Evolutionary conservation across 805 yeast species (phyloP).

Genomic region (Pachysolen tannophilus): DNA sequence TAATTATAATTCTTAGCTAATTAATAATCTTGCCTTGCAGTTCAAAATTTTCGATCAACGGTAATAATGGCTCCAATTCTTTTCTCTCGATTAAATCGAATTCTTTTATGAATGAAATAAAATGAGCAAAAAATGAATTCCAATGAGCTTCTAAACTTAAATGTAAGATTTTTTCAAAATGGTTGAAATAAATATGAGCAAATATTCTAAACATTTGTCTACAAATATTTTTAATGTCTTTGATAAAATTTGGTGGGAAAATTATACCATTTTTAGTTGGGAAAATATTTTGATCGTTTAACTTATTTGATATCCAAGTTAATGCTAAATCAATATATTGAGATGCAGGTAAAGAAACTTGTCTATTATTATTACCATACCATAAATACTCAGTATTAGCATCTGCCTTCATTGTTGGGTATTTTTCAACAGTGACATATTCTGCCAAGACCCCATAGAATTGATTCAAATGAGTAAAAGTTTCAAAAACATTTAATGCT

Average conservation of each 20-base stretch:
- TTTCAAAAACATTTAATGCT: conserved; percentile 86
- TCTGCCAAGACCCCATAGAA: conserved; percentile 89
- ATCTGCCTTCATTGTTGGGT: conserved; percentile 95
- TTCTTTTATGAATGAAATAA: conserved; percentile 77
- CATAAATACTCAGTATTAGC: conserved; percentile 86
- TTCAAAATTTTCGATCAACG: conserved; percentile 74
- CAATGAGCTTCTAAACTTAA: conserved; percentile 92
- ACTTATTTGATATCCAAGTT: conserved; percentile 81
- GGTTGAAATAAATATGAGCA: conserved; percentile 92
- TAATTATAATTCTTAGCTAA: not conserved
- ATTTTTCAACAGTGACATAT: conserved; percentile 81
- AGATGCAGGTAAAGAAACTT: conserved; percentile 81
- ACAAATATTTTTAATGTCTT: conserved; percentile 79
- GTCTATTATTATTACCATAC: conserved; percentile 68
- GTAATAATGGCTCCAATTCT: conserved; percentile 73
- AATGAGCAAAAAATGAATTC: conserved; percentile 96
- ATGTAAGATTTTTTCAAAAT: conserved; percentile 90
- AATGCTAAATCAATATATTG: conserved; percentile 90
- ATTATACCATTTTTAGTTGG: conserved; percentile 89
- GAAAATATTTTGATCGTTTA: conserved; percentile 82
- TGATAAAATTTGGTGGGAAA: conserved; percentile 77
- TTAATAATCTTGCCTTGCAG: conserved; percentile 78
- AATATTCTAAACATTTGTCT: conserved; percentile 92
- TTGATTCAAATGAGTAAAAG: conserved; percentile 76
- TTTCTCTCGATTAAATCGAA: conserved; percentile 71